Evolutionary conservation across 1,139 yeast species (phyloP), one percentile per base, ranked within the genome.

Genomic region (Suhomyces atakaporum): DNA sequence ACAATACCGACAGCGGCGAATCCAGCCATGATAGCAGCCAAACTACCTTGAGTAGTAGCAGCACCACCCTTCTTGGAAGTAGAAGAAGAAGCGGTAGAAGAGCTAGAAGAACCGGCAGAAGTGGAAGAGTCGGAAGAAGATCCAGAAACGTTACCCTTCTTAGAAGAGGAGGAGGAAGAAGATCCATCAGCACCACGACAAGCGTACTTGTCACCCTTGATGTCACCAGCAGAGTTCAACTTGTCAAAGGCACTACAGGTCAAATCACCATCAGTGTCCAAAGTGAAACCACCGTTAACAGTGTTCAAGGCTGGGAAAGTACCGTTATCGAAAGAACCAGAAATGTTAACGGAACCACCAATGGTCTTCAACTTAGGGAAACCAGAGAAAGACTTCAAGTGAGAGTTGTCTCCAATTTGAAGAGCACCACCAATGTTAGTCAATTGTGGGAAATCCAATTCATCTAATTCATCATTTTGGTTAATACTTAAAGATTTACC

Each of bases 231-330:
- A 57, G 69, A 66, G 70, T 81, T 77, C 62, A 83, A 74, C 43
- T 64, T 61, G 66, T 83, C 77, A 76, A 88, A 88, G 43, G 77
- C 73, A 48, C 74, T 65, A 79, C 97, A 92, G 69, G 87, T 78
- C 69, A 88, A 81, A 56, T 82, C 81, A 62, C 85, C 84, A 49
- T 79, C 71, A 43, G 96, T 77, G 62, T 83, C 83, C 61, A 92
- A 75, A 58, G 71, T 70, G 70, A 90, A 94, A 64, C 96, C 96
- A 77, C 98, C 98, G 63, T 79, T 77, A 58, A 92, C 95, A 56
- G 83, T 77, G 53, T 67, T 71, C 63, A 92, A 79, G 28, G 77
- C 58, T 50, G 81, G 79, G 63, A 92, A 77, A 47, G 87, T 69
- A 62, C 95, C 92, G 58, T 82, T 76, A 62, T 80, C 73, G 69